These are phyloP conservation scores for Mycosphaerella arachidis DNA, from an alignment of 2,329 filamentous ascomycete species.

Conservation along the genomic window DNA sequence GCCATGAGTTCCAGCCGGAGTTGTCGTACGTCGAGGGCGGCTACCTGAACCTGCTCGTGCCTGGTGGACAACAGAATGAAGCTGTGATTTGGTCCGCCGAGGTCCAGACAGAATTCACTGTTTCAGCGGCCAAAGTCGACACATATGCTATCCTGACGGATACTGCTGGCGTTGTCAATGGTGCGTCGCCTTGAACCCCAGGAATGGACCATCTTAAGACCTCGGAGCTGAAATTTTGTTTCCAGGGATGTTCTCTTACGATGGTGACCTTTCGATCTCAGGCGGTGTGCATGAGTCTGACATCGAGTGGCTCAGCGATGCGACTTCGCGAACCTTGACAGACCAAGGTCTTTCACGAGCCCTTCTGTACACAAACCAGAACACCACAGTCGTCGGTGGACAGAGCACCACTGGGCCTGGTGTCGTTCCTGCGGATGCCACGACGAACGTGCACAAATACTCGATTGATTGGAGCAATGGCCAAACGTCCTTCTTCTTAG, in stretches of 20 bases:
- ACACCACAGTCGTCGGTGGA: constrained; percentile 2
- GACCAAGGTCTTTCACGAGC: neutral
- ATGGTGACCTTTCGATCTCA: constrained; percentile 6
- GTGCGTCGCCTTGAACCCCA: neutral
- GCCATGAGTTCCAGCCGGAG: neutral
- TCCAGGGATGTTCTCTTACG: constrained; percentile 22
- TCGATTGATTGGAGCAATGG: constrained; percentile 20
- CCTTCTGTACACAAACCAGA: constrained; percentile 22
- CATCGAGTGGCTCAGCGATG: constrained; percentile 24
- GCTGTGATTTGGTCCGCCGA: constrained; percentile 10
- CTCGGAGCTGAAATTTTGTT: neutral
- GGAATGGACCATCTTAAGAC: neutral
- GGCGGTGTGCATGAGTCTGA: constrained; percentile 18
- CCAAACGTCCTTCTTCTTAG: constrained; percentile 17
- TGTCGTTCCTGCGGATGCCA: constrained; percentile 5
- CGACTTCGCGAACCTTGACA: constrained; percentile 11
- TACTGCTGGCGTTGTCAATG: constrained; percentile 14
- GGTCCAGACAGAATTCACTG: constrained; percentile 10
- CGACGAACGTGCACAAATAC: constrained; percentile 18
- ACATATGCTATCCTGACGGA: constrained; percentile 16
- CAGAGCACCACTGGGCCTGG: neutral
- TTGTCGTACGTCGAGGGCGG: constrained; percentile 6
- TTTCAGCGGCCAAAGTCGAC: constrained; percentile 12
- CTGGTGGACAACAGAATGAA: constrained; percentile 7
- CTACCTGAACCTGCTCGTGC: constrained; percentile 14